A percentile compares a stretch with the other conserved stretches of the same genome.
These are phyloP conservation scores for Leccinum truebloodii DNA, from an alignment of 768 basidiomycete species.

Conservation along the genomic window DNA sequence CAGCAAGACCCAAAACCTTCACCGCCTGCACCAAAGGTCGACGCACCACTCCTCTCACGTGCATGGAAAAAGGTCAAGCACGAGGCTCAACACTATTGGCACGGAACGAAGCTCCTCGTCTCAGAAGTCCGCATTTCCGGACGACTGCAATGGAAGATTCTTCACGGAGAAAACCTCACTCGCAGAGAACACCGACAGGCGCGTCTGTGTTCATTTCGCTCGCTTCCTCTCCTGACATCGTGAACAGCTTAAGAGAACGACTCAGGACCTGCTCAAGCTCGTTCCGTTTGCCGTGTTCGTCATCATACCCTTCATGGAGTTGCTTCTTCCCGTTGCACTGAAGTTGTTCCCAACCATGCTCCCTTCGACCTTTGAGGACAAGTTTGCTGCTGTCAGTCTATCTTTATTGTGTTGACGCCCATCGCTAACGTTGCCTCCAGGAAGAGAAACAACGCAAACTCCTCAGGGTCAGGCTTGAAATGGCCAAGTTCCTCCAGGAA, in stretches of 20 bases:
- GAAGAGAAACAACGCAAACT: constrained; percentile 98
- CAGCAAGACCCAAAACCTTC: constrained; percentile 46
- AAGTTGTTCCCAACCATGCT: constrained; percentile 99
- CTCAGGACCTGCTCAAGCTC: constrained; percentile 87
- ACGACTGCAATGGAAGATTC: constrained; percentile 86
- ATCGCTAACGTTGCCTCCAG: constrained; percentile 37
- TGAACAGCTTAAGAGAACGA: constrained; percentile 83
- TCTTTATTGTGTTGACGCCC: neutral
- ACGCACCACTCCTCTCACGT: constrained; percentile 52
- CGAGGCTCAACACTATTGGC: constrained; percentile 96
- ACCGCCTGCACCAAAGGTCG: constrained; percentile 50
- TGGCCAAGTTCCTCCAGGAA: constrained; percentile 99
- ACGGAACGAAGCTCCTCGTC: constrained; percentile 90
- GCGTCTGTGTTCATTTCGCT: constrained; percentile 13
- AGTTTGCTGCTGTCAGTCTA: constrained; percentile 78
- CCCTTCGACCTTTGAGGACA: constrained; percentile 97
- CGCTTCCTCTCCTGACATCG: neutral
- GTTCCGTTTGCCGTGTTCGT: constrained; percentile 95
- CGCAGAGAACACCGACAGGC: constrained; percentile 94
- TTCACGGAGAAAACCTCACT: constrained; percentile 89
- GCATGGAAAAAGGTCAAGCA: constrained; percentile 95
- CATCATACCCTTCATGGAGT: constrained; percentile 97
- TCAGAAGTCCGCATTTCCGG: constrained; percentile 91
- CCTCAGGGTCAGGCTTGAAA: constrained; percentile 90
- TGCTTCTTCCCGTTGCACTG: constrained; percentile 92